These are phyloP conservation scores for Thelonectria discophora DNA, from an alignment of 2,329 filamentous ascomycete genomes.

Conservation along the genomic window DNA sequence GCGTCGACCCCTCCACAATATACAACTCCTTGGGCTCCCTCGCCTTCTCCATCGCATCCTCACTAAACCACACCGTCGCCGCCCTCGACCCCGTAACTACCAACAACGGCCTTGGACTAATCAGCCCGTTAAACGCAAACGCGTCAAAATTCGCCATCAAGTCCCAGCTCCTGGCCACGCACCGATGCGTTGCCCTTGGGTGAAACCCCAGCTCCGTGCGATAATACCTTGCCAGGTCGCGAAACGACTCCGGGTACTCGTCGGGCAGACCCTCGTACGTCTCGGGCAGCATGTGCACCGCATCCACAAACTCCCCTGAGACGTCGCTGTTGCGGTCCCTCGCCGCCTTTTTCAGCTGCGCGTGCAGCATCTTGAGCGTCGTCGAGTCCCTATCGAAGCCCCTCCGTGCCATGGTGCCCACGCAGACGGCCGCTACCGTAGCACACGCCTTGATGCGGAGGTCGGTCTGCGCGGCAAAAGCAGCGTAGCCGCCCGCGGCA, in stretches of 20 bases:
- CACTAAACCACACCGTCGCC: conserved; percentile 12
- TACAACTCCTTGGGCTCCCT: conserved; percentile 32
- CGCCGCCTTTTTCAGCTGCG: conserved; percentile 16
- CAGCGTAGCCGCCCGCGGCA: conserved; percentile 48
- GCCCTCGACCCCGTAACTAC: conserved; percentile 20
- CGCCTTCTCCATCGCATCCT: conserved; percentile 22
- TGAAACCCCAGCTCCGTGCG: conserved; percentile 24
- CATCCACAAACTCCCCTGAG: not conserved
- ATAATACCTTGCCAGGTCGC: conserved; percentile 25
- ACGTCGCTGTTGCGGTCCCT: conserved; percentile 15
- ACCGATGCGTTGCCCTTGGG: conserved; percentile 2
- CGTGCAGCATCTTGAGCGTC: conserved; percentile 5
- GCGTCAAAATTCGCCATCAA: conserved; percentile 15
- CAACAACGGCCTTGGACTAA: conserved; percentile 19
- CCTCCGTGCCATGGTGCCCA: conserved; percentile 42
- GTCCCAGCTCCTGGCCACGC: conserved; percentile 17
- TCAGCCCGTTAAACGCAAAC: conserved; percentile 11
- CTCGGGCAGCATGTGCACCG: conserved; percentile 14
- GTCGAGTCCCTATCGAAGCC: conserved; percentile 19
- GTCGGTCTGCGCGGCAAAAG: conserved; percentile 45
- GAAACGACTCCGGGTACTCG: conserved; percentile 18
- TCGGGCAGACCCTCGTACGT: conserved; percentile 9
- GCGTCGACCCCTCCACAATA: conserved; percentile 27
- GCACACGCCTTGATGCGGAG: conserved; percentile 50
- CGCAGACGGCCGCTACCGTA: conserved; percentile 42